Conservation (phyloP, 495 filamentous ascomycete genomes). For the Hypoxylon lenormandii region DNA sequence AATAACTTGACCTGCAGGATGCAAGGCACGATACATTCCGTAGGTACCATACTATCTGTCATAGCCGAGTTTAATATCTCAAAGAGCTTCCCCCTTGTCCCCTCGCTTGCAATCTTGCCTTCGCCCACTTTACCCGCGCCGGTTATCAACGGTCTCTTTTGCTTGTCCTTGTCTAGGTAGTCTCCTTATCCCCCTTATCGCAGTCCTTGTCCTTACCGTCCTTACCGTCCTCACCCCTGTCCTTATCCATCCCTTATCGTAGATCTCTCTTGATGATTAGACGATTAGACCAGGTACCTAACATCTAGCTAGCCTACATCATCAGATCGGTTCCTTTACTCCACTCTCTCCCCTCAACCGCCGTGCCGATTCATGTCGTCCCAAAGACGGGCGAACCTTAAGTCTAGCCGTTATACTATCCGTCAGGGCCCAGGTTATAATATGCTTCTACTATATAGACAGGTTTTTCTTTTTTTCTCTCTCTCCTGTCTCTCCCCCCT, state of each 20-base stretch:
- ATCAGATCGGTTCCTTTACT: constrained; percentile 11
- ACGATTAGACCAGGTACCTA: constrained; percentile 24
- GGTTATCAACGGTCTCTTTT: constrained; percentile 31
- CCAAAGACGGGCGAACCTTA: constrained; percentile 14
- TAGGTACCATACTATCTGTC: no score
- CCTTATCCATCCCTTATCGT: neutral
- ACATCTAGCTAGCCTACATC: no score
- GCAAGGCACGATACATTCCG: constrained; percentile 46
- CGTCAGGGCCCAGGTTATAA: constrained; percentile 6
- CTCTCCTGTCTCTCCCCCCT: neutral
- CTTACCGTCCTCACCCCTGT: no score
- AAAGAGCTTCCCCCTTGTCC: neutral
- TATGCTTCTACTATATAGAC: neutral
- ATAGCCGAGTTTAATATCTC: neutral
- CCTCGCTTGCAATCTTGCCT: neutral
- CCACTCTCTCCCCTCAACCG: constrained; percentile 29
- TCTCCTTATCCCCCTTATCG: constrained; percentile 8
- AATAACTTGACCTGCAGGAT: constrained; percentile 38
- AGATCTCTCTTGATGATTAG: constrained; percentile 1
- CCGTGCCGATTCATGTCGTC: constrained; percentile 31
- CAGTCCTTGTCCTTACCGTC: constrained; percentile 6
- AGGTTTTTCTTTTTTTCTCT: neutral
- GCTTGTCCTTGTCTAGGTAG: neutral
- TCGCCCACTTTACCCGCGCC: constrained; percentile 27
- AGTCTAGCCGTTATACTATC: constrained; percentile 19